Conservation (phyloP, 164 flowering plant species). For the grape (Vitis vinifera) region ASM3070453v1 NC_081822.1:6377001-6377500, state of each 20-base stretch:
- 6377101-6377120: slow-evolving; percentile 32
- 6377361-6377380: slow-evolving; percentile 36
- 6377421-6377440: slow-evolving; percentile 39
- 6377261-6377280: slow-evolving; percentile 56
- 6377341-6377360: slow-evolving; percentile 52
- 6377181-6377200: slow-evolving; percentile 27
- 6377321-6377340: slow-evolving; percentile 61
- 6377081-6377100: slow-evolving; percentile 27
- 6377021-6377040: slow-evolving; percentile 27
- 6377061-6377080: slow-evolving; percentile 29
- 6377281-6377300: slow-evolving; percentile 53
- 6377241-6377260: slow-evolving; percentile 51
- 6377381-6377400: slow-evolving; percentile 55
- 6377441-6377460: slow-evolving; percentile 49
- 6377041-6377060: slow-evolving; percentile 33
- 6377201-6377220: slow-evolving; percentile 48
- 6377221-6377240: slow-evolving; percentile 52
- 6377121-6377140: slow-evolving; percentile 47
- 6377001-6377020: slow-evolving; percentile 26
- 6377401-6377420: slow-evolving; percentile 50
- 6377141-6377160: slow-evolving; percentile 47
- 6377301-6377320: slow-evolving; percentile 60
- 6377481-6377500: slow-evolving; percentile 29
- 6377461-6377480: slow-evolving; percentile 29
- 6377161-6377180: slow-evolving; percentile 42